These are phyloP conservation scores for Vitis cinerea DNA, from an alignment of 164 flowering plant genomes.

Conservation along the genomic window DNA sequence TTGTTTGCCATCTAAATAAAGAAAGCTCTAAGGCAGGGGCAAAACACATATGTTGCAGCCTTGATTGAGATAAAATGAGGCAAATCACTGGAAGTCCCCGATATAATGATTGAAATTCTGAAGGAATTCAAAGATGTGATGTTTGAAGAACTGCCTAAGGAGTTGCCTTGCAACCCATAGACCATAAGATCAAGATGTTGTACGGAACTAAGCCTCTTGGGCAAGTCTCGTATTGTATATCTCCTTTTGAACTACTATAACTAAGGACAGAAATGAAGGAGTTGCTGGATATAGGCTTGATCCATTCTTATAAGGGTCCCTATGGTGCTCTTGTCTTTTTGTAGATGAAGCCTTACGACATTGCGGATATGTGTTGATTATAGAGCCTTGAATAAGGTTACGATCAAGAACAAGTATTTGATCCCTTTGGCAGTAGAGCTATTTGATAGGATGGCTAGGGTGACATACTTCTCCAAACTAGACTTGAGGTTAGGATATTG, in stretches of 20 bases:
- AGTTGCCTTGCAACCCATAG: neutral
- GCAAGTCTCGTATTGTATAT: conserved; percentile 4
- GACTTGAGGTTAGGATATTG: too few species aligned
- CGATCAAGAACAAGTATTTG: too few species aligned
- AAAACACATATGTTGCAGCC: neutral
- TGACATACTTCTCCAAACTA: too few species aligned
- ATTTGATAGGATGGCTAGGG: too few species aligned
- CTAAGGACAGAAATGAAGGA: neutral
- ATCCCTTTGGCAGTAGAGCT: too few species aligned
- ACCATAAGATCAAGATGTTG: neutral
- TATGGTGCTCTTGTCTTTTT: neutral
- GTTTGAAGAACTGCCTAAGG: conserved; percentile 3
- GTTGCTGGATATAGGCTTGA: neutral
- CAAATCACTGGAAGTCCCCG: neutral
- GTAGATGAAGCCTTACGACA: neutral
- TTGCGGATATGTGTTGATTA: neutral
- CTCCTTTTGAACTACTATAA: neutral
- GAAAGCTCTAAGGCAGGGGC: neutral
- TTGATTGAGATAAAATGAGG: neutral
- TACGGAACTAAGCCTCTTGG: neutral
- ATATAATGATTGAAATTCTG: neutral
- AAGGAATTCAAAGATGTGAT: conserved; percentile 9
- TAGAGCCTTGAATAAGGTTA: too few species aligned
- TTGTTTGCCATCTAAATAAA: conserved; percentile 1
- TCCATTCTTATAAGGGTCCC: neutral